Evolutionary conservation across 225 moss, liverwort and hornwort species (phyloP).

Genomic region (Pseudoscleropodium purum): DNA sequence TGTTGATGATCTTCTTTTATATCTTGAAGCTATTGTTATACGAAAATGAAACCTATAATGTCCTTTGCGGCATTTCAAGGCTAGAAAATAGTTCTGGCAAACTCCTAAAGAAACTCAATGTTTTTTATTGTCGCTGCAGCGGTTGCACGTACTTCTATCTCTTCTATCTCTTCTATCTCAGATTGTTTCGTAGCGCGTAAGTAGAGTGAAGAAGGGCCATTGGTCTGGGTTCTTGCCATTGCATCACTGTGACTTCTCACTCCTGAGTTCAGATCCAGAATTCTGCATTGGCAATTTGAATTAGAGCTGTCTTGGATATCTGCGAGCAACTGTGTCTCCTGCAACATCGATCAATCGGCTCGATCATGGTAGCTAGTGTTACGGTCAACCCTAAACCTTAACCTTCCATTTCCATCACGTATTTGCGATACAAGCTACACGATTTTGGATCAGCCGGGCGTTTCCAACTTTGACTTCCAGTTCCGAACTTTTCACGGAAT

Average conservation of each 20-base stretch:
- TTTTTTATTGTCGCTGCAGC: not conserved
- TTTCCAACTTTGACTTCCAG: not conserved
- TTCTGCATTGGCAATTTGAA: too few relatives aligned
- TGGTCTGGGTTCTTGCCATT: too few relatives aligned
- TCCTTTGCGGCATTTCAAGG: not conserved
- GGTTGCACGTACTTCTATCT: not conserved
- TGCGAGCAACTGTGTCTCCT: too few relatives aligned
- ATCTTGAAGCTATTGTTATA: not conserved
- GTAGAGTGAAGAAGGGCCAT: not conserved
- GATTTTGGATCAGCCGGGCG: not conserved
- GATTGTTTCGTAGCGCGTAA: not conserved
- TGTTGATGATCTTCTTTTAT: not conserved
- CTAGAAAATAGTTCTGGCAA: not conserved
- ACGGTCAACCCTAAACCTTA: too few relatives aligned
- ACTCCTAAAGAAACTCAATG: not conserved
- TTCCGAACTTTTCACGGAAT: not conserved
- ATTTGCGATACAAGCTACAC: not conserved
- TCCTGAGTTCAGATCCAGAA: too few relatives aligned
- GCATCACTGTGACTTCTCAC: too few relatives aligned
- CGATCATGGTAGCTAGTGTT: too few relatives aligned
- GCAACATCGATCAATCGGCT: too few relatives aligned
- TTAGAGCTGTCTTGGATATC: too few relatives aligned
- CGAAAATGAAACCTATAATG: not conserved
- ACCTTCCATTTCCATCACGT: not conserved
- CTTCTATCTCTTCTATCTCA: too few relatives aligned